Percentiles rank a stretch among this genome's conserved stretches.
Conservation (phyloP, 2,329 filamentous ascomycete species). For the Chrysosporium queenslandicum region DNA sequence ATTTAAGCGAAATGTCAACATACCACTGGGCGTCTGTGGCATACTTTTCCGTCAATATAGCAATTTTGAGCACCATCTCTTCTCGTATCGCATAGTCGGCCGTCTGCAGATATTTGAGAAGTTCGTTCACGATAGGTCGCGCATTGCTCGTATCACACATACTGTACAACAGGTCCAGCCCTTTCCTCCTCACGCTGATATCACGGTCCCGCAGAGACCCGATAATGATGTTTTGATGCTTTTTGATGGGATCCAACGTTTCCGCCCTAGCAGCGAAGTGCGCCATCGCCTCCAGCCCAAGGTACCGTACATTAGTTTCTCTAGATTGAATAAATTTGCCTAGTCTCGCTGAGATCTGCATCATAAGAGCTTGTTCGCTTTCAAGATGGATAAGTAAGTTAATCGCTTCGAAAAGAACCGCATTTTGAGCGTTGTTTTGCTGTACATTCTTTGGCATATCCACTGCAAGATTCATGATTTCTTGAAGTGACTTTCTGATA, state of each 20-base stretch:
- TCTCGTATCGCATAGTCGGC: slow-evolving; percentile 96
- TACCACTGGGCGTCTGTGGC: slow-evolving; percentile 99
- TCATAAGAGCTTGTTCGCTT: slow-evolving; percentile 87
- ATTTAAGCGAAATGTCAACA: slow-evolving; percentile 87
- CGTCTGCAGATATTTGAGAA: slow-evolving; percentile 87
- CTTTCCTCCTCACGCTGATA: slow-evolving; percentile 93
- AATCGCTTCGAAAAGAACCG: slow-evolving; percentile 94
- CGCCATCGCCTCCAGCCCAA: slow-evolving; percentile 95
- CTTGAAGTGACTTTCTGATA: slow-evolving; percentile 82
- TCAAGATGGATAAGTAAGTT: slow-evolving; percentile 97
- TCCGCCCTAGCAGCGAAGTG: slow-evolving; percentile 90
- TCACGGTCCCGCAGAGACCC: slow-evolving; percentile 89
- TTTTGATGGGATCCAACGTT: slow-evolving; percentile 93
- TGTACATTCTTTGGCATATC: slow-evolving; percentile 97
- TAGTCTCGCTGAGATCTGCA: slow-evolving; percentile 81
- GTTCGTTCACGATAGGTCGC: slow-evolving; percentile 81
- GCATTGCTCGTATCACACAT: slow-evolving; percentile 98
- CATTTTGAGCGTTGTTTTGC: slow-evolving; percentile 98
- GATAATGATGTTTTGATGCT: slow-evolving; percentile 92
- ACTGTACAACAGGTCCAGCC: slow-evolving; percentile 92
- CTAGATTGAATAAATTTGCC: slow-evolving; percentile 94
- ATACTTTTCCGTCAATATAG: slow-evolving; percentile 96
- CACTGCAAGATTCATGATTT: slow-evolving; percentile 81
- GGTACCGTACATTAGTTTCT: slow-evolving; percentile 93
- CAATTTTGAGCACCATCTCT: slow-evolving; percentile 98